Base-by-base conservation (phyloP, 495 filamentous ascomycete genomes). In the Pyrenopolyporus hunteri region DNA sequence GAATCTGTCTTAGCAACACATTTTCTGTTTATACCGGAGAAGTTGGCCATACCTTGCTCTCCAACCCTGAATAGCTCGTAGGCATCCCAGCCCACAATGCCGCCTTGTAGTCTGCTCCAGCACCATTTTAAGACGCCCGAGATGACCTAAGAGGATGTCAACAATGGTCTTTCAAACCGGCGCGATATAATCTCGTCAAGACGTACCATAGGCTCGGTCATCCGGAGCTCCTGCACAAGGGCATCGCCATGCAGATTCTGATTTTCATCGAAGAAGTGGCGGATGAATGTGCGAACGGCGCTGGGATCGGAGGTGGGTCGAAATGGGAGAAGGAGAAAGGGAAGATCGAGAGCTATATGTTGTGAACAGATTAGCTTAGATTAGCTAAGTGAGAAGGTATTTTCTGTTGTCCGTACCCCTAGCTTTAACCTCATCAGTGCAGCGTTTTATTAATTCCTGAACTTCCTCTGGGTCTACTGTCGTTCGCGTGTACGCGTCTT, bases 71-170 rank as follows among this genome's bases (percentile, higher is more conserved):
- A 98, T 11, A 97, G 78, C 62, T 98, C 92, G 68, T 98, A 98
- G 20, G 90, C 92, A 60, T 97, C 91, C 95, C 95, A 98, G 46
- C 91, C 91, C 42, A 98, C 93, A 9, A 98, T 86, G 66, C 94
- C 94, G 44, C 93, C 92, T 31, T 88, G 85, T 31, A 98, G 78
- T 80, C 94, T 84, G 74, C 91, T 92, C 94, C 94, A 98, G 73
- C 94, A 97, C 94, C 94, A 98, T 80, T 98, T 98, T 63, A 97
- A 77, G 25, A 97, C 91, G 68, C 92, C 93, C 63, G 90, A 92
- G 39, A 98, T 80, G 50, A 96, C 93, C 92, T 96, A 66, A 29
- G 42, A 25, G 31, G 6, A 50, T 53, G 48, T 73, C 65, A 66
- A 50, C 47, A 33, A 44, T 17, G 14, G 23, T 45, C n/a, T 39